These are phyloP conservation scores for Cladorrhinum sp. DNA, from an alignment of 2,329 filamentous ascomycete species.

Conservation along the genomic window DNA sequence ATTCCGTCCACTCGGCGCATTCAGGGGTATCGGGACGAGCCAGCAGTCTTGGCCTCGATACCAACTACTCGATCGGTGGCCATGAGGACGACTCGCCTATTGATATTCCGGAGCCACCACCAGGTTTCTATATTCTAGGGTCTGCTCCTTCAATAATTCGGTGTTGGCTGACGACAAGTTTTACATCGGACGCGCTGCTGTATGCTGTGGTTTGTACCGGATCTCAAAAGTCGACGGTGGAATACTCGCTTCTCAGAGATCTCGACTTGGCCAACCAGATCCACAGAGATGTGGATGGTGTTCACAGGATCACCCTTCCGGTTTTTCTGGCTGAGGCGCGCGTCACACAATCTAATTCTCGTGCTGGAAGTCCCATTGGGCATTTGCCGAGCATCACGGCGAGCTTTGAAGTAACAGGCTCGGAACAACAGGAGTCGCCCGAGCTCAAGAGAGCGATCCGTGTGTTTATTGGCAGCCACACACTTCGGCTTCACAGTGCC, in stretches of 20 bases:
- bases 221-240: constrained; percentile 82
- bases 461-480: constrained; percentile 87
- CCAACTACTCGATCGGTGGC: constrained; percentile 60
- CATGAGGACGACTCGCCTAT: constrained; percentile 67
- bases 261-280: constrained; percentile 68
- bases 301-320: constrained; percentile 68
- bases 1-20: constrained; percentile 64
- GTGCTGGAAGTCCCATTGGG: constrained; percentile 67
- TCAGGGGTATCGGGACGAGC: constrained; percentile 76
- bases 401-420: constrained; percentile 70
- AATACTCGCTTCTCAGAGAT: constrained; percentile 69
- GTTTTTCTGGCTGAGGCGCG: constrained; percentile 91
- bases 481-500: constrained; percentile 79
- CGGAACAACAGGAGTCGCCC: constrained; percentile 48
- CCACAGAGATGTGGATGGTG: constrained; percentile 62
- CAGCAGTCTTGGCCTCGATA: constrained; percentile 84
- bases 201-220: constrained; percentile 93
- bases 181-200: constrained; percentile 82
- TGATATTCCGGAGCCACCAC: constrained; percentile 72
- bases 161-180: constrained; percentile 89
- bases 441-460: constrained; percentile 65
- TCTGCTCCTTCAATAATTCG: constrained; percentile 91
- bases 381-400: constrained; percentile 80
- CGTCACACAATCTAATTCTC: constrained; percentile 70
- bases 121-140: constrained; percentile 80